phyloP scores from a whole-genome alignment of 768 basidiomycete species.

The Lactarius evosmus region DNA sequence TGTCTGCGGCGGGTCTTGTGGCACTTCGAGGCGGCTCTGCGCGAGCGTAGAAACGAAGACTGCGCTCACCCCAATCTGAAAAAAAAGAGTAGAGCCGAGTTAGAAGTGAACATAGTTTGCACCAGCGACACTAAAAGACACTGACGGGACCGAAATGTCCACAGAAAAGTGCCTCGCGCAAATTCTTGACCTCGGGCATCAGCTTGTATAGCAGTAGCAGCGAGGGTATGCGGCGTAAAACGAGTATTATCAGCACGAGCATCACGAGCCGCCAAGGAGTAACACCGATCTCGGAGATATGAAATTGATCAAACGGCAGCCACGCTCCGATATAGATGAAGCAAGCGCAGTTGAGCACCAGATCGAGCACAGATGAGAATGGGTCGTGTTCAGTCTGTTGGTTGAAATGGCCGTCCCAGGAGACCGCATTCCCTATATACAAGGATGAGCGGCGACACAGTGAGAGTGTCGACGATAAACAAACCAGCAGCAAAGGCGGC shows the following conservation, averaged over 20 bases:
- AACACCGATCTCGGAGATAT: slow-evolving; percentile 54
- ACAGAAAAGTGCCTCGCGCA: slow-evolving; percentile 84
- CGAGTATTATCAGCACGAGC: slow-evolving; percentile 63
- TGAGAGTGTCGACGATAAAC: slow-evolving; percentile 11
- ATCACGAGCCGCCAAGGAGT: slow-evolving; percentile 70
- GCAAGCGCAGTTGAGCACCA: slow-evolving; percentile 76
- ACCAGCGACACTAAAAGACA: slow-evolving; percentile 19
- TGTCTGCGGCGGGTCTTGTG: slow-evolving; percentile 56
- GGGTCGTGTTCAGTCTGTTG: slow-evolving; percentile 75
- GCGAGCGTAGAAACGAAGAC: slow-evolving; percentile 84
- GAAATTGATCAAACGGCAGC: slow-evolving; percentile 64
- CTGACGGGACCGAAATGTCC: slow-evolving; percentile 76
- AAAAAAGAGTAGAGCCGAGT: background rate
- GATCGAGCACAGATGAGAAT: slow-evolving; percentile 88
- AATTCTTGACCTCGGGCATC: slow-evolving; percentile 82
- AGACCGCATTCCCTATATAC: slow-evolving; percentile 73
- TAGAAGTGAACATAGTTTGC: background rate
- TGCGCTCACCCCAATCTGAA: slow-evolving; percentile 87
- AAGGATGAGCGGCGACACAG: background rate
- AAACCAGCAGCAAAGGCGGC: slow-evolving; percentile 82
- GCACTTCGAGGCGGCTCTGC: slow-evolving; percentile 53
- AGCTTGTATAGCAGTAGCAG: slow-evolving; percentile 74
- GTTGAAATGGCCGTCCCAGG: slow-evolving; percentile 88
- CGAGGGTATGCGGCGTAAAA: slow-evolving; percentile 76
- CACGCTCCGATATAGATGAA: slow-evolving; percentile 90